These are phyloP conservation scores for Yamadazyma triangularis DNA, from an alignment of 1,139 yeast species.

Conservation along the genomic window DNA sequence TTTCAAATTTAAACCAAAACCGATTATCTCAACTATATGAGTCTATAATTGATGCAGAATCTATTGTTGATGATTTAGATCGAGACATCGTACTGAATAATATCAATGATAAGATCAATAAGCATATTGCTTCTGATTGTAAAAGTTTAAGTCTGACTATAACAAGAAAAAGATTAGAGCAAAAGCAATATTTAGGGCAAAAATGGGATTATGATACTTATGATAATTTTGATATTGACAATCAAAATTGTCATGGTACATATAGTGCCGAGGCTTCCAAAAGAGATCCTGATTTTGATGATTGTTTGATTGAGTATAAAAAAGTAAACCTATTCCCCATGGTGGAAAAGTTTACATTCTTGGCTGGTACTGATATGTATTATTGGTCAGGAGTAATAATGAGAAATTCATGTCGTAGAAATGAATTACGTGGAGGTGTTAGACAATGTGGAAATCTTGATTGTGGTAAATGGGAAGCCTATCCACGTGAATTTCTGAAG, in stretches of 20 bases:
- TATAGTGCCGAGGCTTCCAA: slow-evolving; percentile 23
- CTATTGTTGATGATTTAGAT: slow-evolving; percentile 30
- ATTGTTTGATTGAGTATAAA: slow-evolving; percentile 47
- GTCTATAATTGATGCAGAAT: slow-evolving; percentile 31
- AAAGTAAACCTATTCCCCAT: slow-evolving; percentile 76
- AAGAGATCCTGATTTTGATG: slow-evolving; percentile 39
- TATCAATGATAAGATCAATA: slow-evolving; percentile 29
- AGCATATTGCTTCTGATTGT: slow-evolving; percentile 30
- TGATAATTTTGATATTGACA: slow-evolving; percentile 50
- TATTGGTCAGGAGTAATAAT: slow-evolving; percentile 98
- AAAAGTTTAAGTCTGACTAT: slow-evolving; percentile 28
- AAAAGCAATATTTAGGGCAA: slow-evolving; percentile 25
- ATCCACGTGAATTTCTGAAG: slow-evolving; percentile 88
- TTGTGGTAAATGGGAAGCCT: slow-evolving; percentile 95
- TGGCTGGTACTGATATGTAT: slow-evolving; percentile 69
- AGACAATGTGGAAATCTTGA: slow-evolving; percentile 92
- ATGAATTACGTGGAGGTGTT: slow-evolving; percentile 82
- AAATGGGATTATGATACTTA: slow-evolving; percentile 59
- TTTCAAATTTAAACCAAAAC: slow-evolving; percentile 11
- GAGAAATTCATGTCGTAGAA: slow-evolving; percentile 91
- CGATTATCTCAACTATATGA: slow-evolving; percentile 27
- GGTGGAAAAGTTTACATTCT: slow-evolving; percentile 86
- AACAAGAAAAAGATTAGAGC: slow-evolving; percentile 28
- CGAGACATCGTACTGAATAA: slow-evolving; percentile 41
- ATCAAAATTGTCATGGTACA: slow-evolving; percentile 16